Percentiles rank a stretch among this genome's conserved stretches.
Conservation (phyloP, 108 stramenopile species). For the Ochromonas danica region DNA sequence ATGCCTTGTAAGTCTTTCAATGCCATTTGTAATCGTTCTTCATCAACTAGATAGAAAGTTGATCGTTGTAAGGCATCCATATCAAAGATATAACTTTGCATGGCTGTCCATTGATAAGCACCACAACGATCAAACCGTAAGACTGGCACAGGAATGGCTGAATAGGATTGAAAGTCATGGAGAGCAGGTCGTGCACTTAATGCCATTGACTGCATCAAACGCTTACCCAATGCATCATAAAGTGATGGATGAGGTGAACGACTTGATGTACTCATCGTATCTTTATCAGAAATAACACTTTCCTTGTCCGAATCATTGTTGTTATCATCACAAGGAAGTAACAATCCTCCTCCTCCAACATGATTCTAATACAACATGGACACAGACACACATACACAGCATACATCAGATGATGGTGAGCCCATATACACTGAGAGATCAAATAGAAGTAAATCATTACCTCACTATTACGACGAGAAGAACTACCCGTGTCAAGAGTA, state of each 20-base stretch:
- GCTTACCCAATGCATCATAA: background rate
- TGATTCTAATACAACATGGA: too few relatives aligned
- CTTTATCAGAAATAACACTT: background rate
- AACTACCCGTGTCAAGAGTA: too few relatives aligned
- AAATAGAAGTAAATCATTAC: too few relatives aligned
- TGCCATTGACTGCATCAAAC: background rate
- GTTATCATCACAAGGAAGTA: too few relatives aligned
- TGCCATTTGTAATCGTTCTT: background rate
- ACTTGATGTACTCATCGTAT: background rate
- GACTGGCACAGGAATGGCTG: background rate
- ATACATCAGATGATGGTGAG: too few relatives aligned
- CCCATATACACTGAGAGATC: too few relatives aligned
- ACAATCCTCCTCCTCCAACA: too few relatives aligned
- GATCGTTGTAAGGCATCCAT: background rate
- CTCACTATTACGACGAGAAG: too few relatives aligned
- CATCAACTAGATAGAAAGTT: background rate
- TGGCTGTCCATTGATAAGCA: background rate
- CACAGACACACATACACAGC: too few relatives aligned
- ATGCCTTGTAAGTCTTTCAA: too few relatives aligned
- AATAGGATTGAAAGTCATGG: background rate
- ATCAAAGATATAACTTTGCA: background rate
- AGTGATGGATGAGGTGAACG: background rate
- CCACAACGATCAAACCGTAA: background rate
- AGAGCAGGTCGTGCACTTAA: background rate
- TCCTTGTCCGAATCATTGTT: too few relatives aligned